Evolutionary conservation across 495 filamentous ascomycete genomes (phyloP), one percentile per base, ranked within the genome.

Genomic region (Penicillium tannophilum): DNA sequence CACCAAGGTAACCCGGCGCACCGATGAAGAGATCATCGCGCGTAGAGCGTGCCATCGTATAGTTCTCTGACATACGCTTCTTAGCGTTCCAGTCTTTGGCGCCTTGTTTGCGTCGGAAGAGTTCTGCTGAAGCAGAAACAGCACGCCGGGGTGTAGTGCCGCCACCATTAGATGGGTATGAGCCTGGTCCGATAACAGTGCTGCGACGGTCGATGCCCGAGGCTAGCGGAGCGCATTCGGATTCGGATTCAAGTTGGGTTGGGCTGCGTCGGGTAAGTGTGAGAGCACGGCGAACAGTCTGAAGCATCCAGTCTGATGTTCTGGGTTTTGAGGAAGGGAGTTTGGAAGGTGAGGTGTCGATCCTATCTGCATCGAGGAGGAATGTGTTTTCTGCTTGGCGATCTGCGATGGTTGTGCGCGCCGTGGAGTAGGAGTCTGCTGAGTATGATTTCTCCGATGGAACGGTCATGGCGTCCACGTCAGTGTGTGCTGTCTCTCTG

Each of bases 381-480:
- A 71, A 71, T 35, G 89, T 86, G 0, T 84, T 87, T 66, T 93
- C 88, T 9, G 81, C 79, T 61, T 88, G 88, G 11, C 87, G 76
- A 17, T 81, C 78, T 2, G 78, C 75, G 58, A 90, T 84, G 19
- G 79, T 82, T 16, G 84, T 84, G 17, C 80, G 79, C 7, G 88
- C 89, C 0, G 90, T 91, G 39, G 80, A 84, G 67, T 87, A 92
- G 49, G 82, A 88, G 24, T 85, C 85, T n/a, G 82, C 66, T 41
- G 77, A 75, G 12, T 67, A 67, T n/a, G 72, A 72, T 23, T 76
- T 74, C 14, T 76, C 76, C 9, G 67, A 66, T 3, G 68, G 61
- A 7, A 67, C 56, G 16, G 61, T 53, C 17, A 66, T 49, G 17
- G 62, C 64, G 48, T 73, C 67, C 6, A 55, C 49, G n/a, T 70